Base-by-base conservation (phyloP, 2,329 filamentous ascomycete genomes). In the Epicoccum sorghinum region DNA sequence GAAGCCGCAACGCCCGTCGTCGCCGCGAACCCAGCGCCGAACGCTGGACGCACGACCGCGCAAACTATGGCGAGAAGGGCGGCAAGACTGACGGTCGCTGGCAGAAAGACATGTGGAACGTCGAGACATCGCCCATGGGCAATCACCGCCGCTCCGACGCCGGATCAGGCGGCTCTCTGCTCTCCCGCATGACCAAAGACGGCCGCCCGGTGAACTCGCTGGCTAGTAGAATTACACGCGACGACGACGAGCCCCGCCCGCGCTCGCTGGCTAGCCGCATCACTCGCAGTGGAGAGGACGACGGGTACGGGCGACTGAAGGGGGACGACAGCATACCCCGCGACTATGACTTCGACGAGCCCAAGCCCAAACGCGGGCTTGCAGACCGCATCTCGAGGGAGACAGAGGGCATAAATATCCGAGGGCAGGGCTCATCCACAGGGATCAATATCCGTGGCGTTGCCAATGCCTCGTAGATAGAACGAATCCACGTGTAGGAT, bases 91-190 rank as follows among this genome's bases (percentile, higher is more conserved):
- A 63, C 35, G 64, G 58, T 33, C 64, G 66, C 46, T 67, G 66
- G 64, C 57, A 65, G 29, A 69, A 71, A 45, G 67, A 70, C 40
- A 48, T 62, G n/a, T 57, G 47, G 8, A 45, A 52, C 12, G 14
- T 73, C 36, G 68, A 70, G 52, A 77, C 75, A 57, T 77, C 77
- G 2, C 67, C 75, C 44, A 71, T 69, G 62, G 73, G 71, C 59
- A 77, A 77, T 46, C 78, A 81, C 59, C 75, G 75, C 27, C 74
- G 79, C 22, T 75, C 74, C 32, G 69, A 69, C 36, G 64, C 67
- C n/a, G 58, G 60, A 13, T 57, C 61, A 36, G 62, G 62, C 45
- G 66, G 63, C 13, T 70, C 67, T 10, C 52, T 73, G 25, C 54
- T 72, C 10, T 61, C 65, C 1, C 64, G 70, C 45, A 73, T 73